phyloP scores from a whole-genome alignment of 441 rosid species.

The Metrosideros polymorpha region DNA sequence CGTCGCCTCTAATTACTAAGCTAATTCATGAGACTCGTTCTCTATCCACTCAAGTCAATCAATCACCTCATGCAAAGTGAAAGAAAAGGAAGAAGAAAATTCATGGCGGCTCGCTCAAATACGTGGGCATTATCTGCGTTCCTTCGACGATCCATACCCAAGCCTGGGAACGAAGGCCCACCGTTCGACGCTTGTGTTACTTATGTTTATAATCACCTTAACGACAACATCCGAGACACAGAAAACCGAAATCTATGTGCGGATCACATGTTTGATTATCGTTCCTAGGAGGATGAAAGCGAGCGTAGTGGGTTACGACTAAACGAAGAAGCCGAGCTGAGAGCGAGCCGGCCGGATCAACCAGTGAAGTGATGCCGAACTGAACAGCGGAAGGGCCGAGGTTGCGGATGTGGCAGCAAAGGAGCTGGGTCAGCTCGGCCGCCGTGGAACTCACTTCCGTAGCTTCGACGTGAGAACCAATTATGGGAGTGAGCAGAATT shows the following conservation, averaged over 20 bases:
- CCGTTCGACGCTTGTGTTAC: background rate
- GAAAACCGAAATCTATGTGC: background rate
- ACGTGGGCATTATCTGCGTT: background rate
- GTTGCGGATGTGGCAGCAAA: constrained; percentile 1
- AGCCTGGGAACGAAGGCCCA: background rate
- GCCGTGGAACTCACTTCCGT: background rate
- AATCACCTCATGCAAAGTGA: background rate
- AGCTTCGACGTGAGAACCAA: constrained; percentile 19
- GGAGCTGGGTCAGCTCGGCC: background rate
- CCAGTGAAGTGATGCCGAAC: constrained; percentile 20
- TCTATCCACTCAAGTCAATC: background rate
- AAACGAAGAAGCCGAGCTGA: background rate
- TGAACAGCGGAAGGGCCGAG: background rate
- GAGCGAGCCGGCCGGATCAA: background rate
- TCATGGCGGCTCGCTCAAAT: background rate
- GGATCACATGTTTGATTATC: background rate
- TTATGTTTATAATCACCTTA: background rate
- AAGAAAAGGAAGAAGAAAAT: background rate
- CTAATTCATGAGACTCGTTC: too few species aligned
- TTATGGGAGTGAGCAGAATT: background rate
- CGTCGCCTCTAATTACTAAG: background rate
- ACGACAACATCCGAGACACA: background rate
- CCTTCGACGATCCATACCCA: background rate
- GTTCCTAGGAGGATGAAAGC: constrained; percentile 5
- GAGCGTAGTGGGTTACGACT: background rate